Evolutionary conservation across 768 basidiomycete species (phyloP).

Genomic region (Boletus huronensis): DNA sequence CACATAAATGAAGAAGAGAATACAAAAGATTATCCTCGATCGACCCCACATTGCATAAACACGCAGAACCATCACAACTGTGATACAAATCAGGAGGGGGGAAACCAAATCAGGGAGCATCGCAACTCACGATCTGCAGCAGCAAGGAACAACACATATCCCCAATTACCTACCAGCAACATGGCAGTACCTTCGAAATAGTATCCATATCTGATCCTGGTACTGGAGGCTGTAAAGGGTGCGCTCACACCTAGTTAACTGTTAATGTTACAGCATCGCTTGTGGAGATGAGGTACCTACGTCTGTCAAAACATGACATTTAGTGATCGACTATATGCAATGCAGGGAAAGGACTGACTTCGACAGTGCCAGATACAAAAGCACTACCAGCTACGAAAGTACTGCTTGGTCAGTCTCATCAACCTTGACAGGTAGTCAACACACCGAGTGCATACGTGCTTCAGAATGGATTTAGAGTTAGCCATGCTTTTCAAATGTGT

Average conservation of each 20-base stretch:
- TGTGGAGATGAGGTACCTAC: neutral
- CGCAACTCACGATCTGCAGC: slow-evolving; percentile 9
- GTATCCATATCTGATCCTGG: neutral
- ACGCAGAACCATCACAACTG: slow-evolving; percentile 21
- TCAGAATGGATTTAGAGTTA: neutral
- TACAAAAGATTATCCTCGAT: slow-evolving; percentile 4
- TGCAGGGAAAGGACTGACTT: slow-evolving; percentile 1
- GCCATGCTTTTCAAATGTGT: neutral
- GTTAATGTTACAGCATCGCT: neutral
- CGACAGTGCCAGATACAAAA: slow-evolving; percentile 3
- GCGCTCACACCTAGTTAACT: slow-evolving; percentile 5
- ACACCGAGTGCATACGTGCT: slow-evolving; percentile 5
- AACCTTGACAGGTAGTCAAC: neutral
- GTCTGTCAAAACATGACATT: neutral
- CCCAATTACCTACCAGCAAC: neutral
- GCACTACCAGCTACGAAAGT: neutral
- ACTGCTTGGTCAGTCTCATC: neutral
- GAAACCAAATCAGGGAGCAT: too few relatives aligned
- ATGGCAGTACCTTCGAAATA: neutral
- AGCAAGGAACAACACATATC: neutral
- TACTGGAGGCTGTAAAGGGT: too few relatives aligned
- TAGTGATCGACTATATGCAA: neutral
- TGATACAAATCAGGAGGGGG: neutral
- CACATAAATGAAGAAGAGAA: slow-evolving; percentile 4
- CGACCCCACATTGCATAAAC: slow-evolving; percentile 12